Conservation (phyloP, 306 rosid genomes). For the Nissolia schottii region DNA sequence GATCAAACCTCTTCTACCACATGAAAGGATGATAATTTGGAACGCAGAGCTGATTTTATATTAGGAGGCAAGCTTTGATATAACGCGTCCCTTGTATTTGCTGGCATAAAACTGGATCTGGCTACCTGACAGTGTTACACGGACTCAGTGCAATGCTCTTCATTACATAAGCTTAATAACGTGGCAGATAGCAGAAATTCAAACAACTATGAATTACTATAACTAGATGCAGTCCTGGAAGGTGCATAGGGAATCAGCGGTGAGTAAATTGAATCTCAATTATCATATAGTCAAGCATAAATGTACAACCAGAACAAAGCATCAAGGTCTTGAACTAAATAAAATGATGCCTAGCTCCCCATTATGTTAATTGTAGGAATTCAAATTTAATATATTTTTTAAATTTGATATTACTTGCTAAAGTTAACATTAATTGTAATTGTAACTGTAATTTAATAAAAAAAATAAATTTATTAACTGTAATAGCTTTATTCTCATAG, state of each 20-base stretch:
- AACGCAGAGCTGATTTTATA: slow-evolving; percentile 56
- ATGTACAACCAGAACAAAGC: background rate
- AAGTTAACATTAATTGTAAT: too few relatives aligned
- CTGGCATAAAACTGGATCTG: slow-evolving; percentile 60
- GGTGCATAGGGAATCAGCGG: background rate
- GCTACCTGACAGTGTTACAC: slow-evolving; percentile 55
- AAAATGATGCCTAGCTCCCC: background rate
- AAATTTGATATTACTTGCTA: too few relatives aligned
- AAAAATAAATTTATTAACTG: too few relatives aligned
- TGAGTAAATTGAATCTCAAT: background rate
- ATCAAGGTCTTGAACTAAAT: background rate
- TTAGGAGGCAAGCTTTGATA: slow-evolving; percentile 79
- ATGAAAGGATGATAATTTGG: slow-evolving; percentile 49
- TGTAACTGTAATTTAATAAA: too few relatives aligned
- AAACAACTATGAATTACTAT: background rate
- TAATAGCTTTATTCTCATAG: too few relatives aligned
- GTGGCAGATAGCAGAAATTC: background rate
- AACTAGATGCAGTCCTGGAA: background rate
- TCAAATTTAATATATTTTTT: too few relatives aligned
- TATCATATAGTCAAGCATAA: background rate
- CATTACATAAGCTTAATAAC: background rate
- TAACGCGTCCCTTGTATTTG: slow-evolving; percentile 61
- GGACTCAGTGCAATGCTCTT: slow-evolving; percentile 15
- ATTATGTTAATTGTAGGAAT: background rate
- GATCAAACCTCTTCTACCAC: slow-evolving; percentile 57